These are phyloP conservation scores for Pyrus pyrifolia DNA, from an alignment of 306 rosid species.

Conservation along the genomic window DNA sequence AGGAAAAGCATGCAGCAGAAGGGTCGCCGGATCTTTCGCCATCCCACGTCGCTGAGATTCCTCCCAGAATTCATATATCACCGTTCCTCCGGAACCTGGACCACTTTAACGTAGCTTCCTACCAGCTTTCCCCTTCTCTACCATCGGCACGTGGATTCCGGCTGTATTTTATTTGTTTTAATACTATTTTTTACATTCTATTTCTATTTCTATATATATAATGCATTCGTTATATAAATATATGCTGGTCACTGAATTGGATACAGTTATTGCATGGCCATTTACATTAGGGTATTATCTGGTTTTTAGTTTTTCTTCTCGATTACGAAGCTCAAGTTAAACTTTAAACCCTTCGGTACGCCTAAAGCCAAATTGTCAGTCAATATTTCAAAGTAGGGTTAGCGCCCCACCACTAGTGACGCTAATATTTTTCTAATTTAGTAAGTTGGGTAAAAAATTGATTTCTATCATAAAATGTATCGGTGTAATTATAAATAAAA, in stretches of 20 bases:
- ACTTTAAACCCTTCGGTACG: neutral
- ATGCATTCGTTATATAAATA: too few species aligned
- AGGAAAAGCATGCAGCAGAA: constrained; percentile 27
- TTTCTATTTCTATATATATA: neutral
- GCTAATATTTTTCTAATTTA: too few species aligned
- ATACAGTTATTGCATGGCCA: neutral
- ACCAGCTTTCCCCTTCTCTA: constrained; percentile 26
- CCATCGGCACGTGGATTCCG: constrained; percentile 43
- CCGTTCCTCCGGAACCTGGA: neutral
- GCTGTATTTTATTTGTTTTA: neutral
- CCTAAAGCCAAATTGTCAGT: neutral
- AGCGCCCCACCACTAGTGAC: too few species aligned
- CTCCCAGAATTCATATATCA: neutral
- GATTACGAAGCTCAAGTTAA: too few species aligned
- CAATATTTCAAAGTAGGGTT: too few species aligned
- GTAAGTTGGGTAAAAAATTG: too few species aligned
- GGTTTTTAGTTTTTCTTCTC: too few species aligned
- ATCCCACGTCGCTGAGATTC: constrained; percentile 71
- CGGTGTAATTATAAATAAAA: too few species aligned
- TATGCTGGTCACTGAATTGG: neutral
- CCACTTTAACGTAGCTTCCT: constrained; percentile 31
- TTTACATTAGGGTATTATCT: too few species aligned
- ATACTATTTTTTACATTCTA: constrained; percentile 28
- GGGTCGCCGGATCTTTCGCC: constrained; percentile 67
- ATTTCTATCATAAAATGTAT: too few species aligned